A percentile compares a stretch with the other conserved stretches of the same genome.
Conservation (phyloP, 352 stramenopile genomes). For the Phytophthora colocasiae region DNA sequence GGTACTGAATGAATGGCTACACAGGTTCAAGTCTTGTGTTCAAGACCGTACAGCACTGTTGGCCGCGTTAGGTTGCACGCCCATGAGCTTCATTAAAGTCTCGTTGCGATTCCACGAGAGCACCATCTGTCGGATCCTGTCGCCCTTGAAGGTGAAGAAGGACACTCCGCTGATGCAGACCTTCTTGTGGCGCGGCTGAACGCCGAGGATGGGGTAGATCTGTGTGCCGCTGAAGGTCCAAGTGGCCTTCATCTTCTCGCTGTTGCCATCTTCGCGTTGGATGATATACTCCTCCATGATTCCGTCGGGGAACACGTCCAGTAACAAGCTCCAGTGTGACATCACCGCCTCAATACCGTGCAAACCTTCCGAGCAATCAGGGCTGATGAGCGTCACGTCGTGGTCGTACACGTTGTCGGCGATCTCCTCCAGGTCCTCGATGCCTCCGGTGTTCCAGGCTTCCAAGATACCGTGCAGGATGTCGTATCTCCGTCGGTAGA, state of each 20-base stretch:
- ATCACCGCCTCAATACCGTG: constrained; percentile 74
- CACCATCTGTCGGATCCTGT: constrained; percentile 76
- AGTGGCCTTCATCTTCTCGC: constrained; percentile 74
- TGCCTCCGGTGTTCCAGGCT: constrained; percentile 83
- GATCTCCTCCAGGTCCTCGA: constrained; percentile 86
- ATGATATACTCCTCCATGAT: constrained; percentile 89
- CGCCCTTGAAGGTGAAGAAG: constrained; percentile 81
- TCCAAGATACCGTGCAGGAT: constrained; percentile 80
- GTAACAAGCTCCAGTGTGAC: constrained; percentile 71
- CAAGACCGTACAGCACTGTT: constrained; percentile 24
- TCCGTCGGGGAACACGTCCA: constrained; percentile 80
- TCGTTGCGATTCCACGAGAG: constrained; percentile 82
- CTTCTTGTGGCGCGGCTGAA: constrained; percentile 79
- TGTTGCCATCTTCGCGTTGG: constrained; percentile 58
- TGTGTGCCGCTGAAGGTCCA: constrained; percentile 85
- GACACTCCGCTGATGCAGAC: constrained; percentile 80
- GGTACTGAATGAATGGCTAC: constrained; percentile 6
- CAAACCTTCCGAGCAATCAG: constrained; percentile 68
- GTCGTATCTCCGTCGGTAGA: constrained; percentile 74
- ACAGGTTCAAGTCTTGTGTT: no score
- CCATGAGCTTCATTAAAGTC: constrained; percentile 78
- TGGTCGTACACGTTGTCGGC: constrained; percentile 77
- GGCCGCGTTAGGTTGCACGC: constrained; percentile 40
- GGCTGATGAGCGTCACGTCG: constrained; percentile 74
- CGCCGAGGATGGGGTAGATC: constrained; percentile 76